phyloP scores from a whole-genome alignment of 1,139 yeast species.

The Geotrichum europaeum region DNA sequence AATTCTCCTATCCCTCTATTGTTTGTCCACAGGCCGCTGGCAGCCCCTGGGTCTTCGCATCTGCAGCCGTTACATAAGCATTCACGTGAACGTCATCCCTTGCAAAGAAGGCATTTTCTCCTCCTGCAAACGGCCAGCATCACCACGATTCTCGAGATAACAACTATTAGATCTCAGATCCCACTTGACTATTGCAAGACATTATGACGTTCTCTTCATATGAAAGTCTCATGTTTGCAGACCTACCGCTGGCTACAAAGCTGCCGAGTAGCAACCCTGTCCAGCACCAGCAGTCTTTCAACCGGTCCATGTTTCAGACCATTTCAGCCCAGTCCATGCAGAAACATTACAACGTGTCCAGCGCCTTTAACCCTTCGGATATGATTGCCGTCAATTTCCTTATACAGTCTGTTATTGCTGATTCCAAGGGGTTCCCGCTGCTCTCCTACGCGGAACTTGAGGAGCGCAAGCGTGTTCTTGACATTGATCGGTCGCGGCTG shows the following conservation, averaged over 20 bases:
- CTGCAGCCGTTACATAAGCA: too few relatives aligned
- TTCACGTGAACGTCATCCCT: too few relatives aligned
- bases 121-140: background rate
- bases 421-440: conserved; percentile 28
- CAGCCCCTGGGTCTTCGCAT: too few relatives aligned
- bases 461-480: conserved; percentile 26
- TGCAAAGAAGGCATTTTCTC: too few relatives aligned
- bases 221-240: conserved; percentile 10
- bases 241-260: conserved; percentile 1
- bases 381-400: conserved; percentile 13
- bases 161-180: background rate
- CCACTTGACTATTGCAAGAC: background rate
- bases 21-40: too few relatives aligned
- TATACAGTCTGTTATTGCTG: conserved; percentile 33
- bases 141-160: background rate
- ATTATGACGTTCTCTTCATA: background rate
- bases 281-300: background rate
- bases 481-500: conserved; percentile 24
- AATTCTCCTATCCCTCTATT: too few relatives aligned
- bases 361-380: conserved; percentile 1
- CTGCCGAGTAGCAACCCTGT: background rate
- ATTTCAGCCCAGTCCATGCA: background rate
- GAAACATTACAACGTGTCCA: background rate
- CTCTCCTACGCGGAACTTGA: conserved; percentile 33
- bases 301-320: background rate